Percentiles rank a stretch among this genome's conserved stretches.
Conservation (phyloP, 164 flowering plant genomes). For the Dillenia turbinata region DNA sequence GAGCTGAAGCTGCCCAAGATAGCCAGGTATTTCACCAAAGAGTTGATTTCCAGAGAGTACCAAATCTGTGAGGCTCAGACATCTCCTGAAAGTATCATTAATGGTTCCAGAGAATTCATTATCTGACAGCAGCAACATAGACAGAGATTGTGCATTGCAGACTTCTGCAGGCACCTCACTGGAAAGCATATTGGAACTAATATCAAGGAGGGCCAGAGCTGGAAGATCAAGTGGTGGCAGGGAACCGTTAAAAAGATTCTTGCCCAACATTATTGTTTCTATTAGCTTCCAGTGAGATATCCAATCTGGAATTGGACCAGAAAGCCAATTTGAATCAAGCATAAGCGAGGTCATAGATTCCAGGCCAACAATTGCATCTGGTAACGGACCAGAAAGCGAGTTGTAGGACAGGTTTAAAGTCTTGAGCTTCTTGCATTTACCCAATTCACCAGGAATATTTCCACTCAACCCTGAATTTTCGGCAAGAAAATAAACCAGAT, state of each 20-base stretch:
- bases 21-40: slow-evolving; percentile 46
- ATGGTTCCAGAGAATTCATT: slow-evolving; percentile 46
- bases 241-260: slow-evolving; percentile 43
- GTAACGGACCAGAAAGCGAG: slow-evolving; percentile 48
- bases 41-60: slow-evolving; percentile 40
- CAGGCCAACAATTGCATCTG: slow-evolving; percentile 33
- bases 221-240: slow-evolving; percentile 40
- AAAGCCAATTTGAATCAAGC: slow-evolving; percentile 41
- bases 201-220: slow-evolving; percentile 28
- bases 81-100: slow-evolving; percentile 32
- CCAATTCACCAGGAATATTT: slow-evolving; percentile 44
- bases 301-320: slow-evolving; percentile 53
- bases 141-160: slow-evolving; percentile 35
- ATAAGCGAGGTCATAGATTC: slow-evolving; percentile 34
- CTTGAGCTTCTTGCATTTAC: slow-evolving; percentile 50
- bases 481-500: slow-evolving; percentile 40
- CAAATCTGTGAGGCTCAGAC: slow-evolving; percentile 42
- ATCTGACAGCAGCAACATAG: slow-evolving; percentile 29
- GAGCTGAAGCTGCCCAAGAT: slow-evolving; percentile 47
- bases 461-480: slow-evolving; percentile 45
- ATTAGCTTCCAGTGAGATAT: slow-evolving; percentile 45
- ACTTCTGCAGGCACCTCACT: slow-evolving; percentile 45
- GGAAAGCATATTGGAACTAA: slow-evolving; percentile 43
- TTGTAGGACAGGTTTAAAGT: slow-evolving; percentile 48
- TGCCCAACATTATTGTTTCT: slow-evolving; percentile 28